These are phyloP conservation scores for Fagopyrum esculentum DNA, from an alignment of 148 eudicot genomes.

Conservation along the genomic window DNA sequence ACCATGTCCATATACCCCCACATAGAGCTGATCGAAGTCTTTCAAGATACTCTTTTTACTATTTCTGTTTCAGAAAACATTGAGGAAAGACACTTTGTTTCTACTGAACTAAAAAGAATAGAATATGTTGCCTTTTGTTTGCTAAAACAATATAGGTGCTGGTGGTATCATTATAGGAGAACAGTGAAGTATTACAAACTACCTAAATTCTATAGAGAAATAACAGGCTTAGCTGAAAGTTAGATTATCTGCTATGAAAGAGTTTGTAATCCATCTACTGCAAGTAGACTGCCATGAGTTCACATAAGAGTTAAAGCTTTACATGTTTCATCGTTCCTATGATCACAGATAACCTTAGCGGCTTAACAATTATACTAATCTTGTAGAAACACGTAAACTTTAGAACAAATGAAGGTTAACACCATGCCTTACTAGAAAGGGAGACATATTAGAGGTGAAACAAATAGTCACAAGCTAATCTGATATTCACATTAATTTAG, in stretches of 20 bases:
- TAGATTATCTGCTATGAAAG: not conserved
- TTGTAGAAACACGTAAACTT: not conserved
- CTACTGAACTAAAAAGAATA: not conserved
- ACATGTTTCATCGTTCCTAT: not conserved
- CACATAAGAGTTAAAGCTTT: not conserved
- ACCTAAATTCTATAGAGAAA: not conserved
- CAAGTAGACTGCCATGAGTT: not conserved
- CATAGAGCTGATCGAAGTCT: not conserved
- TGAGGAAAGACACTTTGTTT: too few relatives aligned
- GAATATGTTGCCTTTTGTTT: not conserved
- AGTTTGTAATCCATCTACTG: not conserved
- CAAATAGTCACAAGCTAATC: not conserved
- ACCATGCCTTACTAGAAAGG: not conserved
- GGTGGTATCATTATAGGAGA: not conserved
- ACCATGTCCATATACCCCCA: not conserved
- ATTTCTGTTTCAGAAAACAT: too few relatives aligned
- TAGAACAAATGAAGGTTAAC: not conserved
- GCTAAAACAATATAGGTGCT: not conserved
- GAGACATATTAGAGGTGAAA: not conserved
- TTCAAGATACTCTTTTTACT: too few relatives aligned
- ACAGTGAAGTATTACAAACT: not conserved
- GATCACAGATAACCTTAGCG: too few relatives aligned
- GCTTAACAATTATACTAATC: not conserved
- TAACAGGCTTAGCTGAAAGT: not conserved
- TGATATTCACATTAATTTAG: not conserved